Conservation (phyloP, 2,329 filamentous ascomycete genomes). For the Neopestalotiopsis sp. region DNA sequence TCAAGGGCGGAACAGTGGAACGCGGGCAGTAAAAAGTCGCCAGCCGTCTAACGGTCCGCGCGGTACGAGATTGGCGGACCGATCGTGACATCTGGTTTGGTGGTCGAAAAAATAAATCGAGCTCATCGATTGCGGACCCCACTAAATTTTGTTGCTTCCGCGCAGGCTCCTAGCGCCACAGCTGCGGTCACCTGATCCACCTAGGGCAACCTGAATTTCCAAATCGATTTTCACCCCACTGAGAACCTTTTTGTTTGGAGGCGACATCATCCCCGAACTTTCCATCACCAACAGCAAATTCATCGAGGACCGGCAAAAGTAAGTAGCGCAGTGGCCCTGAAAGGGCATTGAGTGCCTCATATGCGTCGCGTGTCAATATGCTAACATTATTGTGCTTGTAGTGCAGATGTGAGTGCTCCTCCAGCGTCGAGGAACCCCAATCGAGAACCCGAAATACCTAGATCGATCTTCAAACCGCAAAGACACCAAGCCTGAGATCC, state of each 20-base stretch:
- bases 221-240: slow-evolving; percentile 45
- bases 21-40: background rate
- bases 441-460: slow-evolving; percentile 37
- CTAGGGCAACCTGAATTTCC: slow-evolving; percentile 20
- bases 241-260: slow-evolving; percentile 42
- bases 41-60: slow-evolving; percentile 1
- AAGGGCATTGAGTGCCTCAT: slow-evolving; percentile 11
- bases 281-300: slow-evolving; percentile 45
- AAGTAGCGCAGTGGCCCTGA: slow-evolving; percentile 44
- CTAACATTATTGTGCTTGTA: slow-evolving; percentile 58
- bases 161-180: slow-evolving; percentile 12
- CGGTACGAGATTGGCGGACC: background rate
- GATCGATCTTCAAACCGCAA: slow-evolving; percentile 17
- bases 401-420: slow-evolving; percentile 84
- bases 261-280: slow-evolving; percentile 45
- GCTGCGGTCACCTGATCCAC: slow-evolving; percentile 17
- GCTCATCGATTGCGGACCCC: background rate
- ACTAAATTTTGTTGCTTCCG: background rate
- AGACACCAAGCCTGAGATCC: background rate
- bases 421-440: slow-evolving; percentile 22
- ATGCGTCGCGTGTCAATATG: slow-evolving; percentile 32
- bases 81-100: background rate
- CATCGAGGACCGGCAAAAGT: slow-evolving; percentile 64
- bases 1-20: background rate
- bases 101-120: background rate